Base-by-base conservation (phyloP, 2,329 filamentous ascomycete genomes). In the Trichoderma sp. region DNA sequence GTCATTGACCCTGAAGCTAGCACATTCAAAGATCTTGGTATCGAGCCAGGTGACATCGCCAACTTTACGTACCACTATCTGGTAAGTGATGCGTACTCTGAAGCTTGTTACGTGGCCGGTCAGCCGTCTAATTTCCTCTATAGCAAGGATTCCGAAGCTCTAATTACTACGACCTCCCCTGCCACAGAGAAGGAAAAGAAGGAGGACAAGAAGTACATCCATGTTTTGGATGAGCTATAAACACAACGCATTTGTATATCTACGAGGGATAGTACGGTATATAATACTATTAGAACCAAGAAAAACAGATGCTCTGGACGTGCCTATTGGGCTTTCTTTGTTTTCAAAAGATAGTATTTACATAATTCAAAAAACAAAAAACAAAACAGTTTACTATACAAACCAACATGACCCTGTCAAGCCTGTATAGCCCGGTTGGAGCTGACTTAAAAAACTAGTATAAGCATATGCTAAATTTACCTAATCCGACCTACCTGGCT, bases 151-250 rank as follows among this genome's bases (percentile, higher is more conserved):
- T 94, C 89, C 93, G 97, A 83, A 96, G 94, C 86, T 91, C 93
- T 75, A 91, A 92, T 81, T 97, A 93, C 90, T 98, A 97, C 85
- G 96, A 99, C 83, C 89, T 98, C 79, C 97, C 96, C 97, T 66
- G 93, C 96, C 81, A 98, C 96, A 41, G 96, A 98, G 87, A 94
- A 93, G 85, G 97, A 99, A 89, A 97, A 92, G 90, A 90, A 91
- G 81, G 95, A 98, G 85, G 95, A 98, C 86, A 97, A 93, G 90
- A 97, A 98, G 89, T 99, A 97, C 85, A 87, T 98, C 84, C 97
- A 99, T 85, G 95, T 99, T 77, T 87, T 95, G 83, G 94, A 97
- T 84, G 93, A 97, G 84, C 91, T 95, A 89, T 97, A 92, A 76
- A 64, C 24, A 38, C 35, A 24, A 16, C 27, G 59, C 56, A 71